phyloP scores from a whole-genome alignment of 495 filamentous ascomycete species.

The Bacidia gigantensis region DNA sequence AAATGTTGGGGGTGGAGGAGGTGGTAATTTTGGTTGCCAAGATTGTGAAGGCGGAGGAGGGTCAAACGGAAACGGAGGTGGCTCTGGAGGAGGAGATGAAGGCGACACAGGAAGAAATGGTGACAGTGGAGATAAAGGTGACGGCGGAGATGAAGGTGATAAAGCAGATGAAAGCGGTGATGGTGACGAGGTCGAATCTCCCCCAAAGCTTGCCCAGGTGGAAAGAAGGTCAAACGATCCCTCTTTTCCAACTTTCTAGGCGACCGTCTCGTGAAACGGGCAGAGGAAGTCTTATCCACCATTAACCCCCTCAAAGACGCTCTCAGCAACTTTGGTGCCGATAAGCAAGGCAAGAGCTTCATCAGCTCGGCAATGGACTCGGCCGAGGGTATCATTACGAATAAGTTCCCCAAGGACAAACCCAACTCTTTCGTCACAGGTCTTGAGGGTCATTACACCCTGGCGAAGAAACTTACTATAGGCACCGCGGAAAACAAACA shows the following conservation, averaged over 20 bases:
- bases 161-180: not conserved
- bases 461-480: not conserved
- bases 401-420: not conserved
- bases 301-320: slow-evolving; percentile 2
- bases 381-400: not conserved
- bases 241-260: not conserved
- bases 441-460: not conserved
- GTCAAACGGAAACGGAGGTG: not conserved
- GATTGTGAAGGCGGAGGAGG: not conserved
- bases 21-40: not conserved
- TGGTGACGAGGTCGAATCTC: not conserved
- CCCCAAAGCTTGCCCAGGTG: not conserved
- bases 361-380: not conserved
- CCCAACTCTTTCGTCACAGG: not conserved
- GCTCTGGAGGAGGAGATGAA: not conserved
- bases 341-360: not conserved
- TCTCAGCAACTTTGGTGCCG: not conserved
- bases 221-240: not conserved
- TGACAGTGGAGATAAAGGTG: not conserved
- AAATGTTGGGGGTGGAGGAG: not conserved
- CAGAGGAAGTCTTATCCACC: not conserved
- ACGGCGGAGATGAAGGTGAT: not conserved
- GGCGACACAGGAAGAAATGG: not conserved
- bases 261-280: not conserved
- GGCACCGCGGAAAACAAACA: not conserved